These are phyloP conservation scores for Theileria equi DNA, from an alignment of 169 alveolate genomes.

Conservation along the genomic window DNA sequence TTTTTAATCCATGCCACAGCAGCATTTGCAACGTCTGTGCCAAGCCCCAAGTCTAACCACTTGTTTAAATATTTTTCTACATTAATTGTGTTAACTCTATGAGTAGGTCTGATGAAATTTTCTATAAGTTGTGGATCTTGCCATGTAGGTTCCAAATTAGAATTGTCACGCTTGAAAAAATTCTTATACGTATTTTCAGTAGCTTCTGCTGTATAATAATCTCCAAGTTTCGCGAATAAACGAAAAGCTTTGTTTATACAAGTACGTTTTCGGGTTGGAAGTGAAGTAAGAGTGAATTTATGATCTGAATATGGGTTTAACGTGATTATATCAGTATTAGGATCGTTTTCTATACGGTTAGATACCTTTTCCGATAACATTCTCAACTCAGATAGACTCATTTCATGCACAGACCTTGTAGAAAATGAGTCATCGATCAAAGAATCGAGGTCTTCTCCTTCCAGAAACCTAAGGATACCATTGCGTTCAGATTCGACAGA, in stretches of 20 bases:
- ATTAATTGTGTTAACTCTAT: too few species aligned
- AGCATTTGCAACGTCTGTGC: constrained; percentile 21
- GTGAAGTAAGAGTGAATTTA: too few species aligned
- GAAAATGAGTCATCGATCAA: constrained; percentile 22
- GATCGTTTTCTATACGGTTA: constrained; percentile 13
- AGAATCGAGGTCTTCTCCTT: constrained; percentile 28
- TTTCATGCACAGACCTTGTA: neutral
- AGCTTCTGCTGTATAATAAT: too few species aligned
- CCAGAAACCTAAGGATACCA: constrained; percentile 22
- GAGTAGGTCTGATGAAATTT: neutral
- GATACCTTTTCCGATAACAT: constrained; percentile 6
- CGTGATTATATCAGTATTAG: neutral
- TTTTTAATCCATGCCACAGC: constrained; percentile 47
- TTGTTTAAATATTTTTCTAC: too few species aligned
- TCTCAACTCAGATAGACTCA: constrained; percentile 20
- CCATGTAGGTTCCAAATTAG: neutral
- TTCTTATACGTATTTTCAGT: too few species aligned
- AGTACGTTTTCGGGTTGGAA: too few species aligned
- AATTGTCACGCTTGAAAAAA: neutral
- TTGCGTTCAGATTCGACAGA: constrained; percentile 32
- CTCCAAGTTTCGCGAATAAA: too few species aligned
- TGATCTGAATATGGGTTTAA: neutral
- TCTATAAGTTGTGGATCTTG: neutral
- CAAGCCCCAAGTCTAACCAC: constrained; percentile 48
- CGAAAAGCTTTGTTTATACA: too few species aligned